Evolutionary conservation across 129 eudicot species (phyloP).

Genomic region (Helichrysum umbraculigerum): DNA sequence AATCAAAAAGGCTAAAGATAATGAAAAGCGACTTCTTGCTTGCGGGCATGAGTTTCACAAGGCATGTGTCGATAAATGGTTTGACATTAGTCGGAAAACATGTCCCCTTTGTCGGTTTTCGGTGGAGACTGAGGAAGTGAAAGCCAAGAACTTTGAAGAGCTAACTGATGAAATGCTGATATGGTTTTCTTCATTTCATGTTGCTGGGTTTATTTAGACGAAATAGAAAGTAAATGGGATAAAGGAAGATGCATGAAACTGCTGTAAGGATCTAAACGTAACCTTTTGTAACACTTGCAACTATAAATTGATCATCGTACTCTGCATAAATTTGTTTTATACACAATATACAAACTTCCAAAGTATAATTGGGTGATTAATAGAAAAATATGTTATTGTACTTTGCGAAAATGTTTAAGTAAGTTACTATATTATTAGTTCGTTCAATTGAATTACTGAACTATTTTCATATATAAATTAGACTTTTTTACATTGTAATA

Average conservation of each 20-base stretch:
- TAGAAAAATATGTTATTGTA: too few species aligned
- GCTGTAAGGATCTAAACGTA: neutral
- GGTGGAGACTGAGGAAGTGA: conserved; percentile 45
- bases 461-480: too few species aligned
- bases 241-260: neutral
- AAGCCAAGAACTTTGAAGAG: conserved; percentile 33
- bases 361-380: too few species aligned
- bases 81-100: conserved; percentile 43
- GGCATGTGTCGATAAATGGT: conserved; percentile 56
- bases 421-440: too few species aligned
- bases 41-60: conserved; percentile 72
- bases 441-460: too few species aligned
- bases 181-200: conserved; percentile 87
- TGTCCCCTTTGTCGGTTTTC: conserved; percentile 70
- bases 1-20: conserved; percentile 36
- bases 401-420: too few species aligned
- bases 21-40: conserved; percentile 45
- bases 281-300: neutral
- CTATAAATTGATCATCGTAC: neutral
- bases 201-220: conserved; percentile 45
- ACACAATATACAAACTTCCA: neutral
- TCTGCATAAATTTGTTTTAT: neutral
- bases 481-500: too few species aligned
- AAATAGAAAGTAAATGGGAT: neutral
- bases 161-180: conserved; percentile 60